Percentiles rank a stretch among this genome's conserved stretches.
Conservation (phyloP, 108 stramenopile species). For the Mediolabrus comicus region DNA sequence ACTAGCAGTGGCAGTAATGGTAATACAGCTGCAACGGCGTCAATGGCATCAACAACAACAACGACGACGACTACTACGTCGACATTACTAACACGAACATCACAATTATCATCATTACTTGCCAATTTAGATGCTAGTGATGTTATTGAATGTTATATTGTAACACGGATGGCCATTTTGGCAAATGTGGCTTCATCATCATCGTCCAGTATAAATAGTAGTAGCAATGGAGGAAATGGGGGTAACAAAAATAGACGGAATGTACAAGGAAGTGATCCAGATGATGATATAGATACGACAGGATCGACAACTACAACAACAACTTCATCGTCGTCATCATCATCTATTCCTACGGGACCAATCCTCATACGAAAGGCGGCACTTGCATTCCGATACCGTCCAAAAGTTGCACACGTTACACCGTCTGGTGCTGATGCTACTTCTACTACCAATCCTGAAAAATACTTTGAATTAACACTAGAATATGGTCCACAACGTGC, state of each 20-base stretch:
- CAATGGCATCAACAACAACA: too few species aligned
- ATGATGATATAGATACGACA: not conserved
- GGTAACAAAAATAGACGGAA: conserved; percentile 11
- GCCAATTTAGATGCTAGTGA: conserved; percentile 77
- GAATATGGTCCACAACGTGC: conserved; percentile 82
- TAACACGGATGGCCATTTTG: conserved; percentile 60
- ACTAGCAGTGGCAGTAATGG: too few species aligned
- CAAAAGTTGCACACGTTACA: conserved; percentile 43
- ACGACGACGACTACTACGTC: not conserved
- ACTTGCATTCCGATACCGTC: conserved; percentile 70
- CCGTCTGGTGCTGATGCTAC: conserved; percentile 3
- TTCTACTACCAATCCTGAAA: not conserved
- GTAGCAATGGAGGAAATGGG: not conserved
- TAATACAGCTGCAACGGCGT: too few species aligned
- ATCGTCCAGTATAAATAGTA: conserved; percentile 3
- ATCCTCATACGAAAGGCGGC: conserved; percentile 64
- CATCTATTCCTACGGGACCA: conserved; percentile 28
- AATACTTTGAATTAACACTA: conserved; percentile 70
- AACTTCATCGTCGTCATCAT: not conserved
- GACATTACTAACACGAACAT: conserved; percentile 19
- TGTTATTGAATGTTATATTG: conserved; percentile 76
- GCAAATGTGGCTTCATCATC: conserved; percentile 32
- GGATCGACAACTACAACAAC: conserved; percentile 2
- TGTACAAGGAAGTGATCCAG: not conserved
- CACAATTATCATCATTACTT: conserved; percentile 56